Evolutionary conservation across 1,284 basidiomycete species (phyloP).

Genomic region (Ganoderma leucocontextum): DNA sequence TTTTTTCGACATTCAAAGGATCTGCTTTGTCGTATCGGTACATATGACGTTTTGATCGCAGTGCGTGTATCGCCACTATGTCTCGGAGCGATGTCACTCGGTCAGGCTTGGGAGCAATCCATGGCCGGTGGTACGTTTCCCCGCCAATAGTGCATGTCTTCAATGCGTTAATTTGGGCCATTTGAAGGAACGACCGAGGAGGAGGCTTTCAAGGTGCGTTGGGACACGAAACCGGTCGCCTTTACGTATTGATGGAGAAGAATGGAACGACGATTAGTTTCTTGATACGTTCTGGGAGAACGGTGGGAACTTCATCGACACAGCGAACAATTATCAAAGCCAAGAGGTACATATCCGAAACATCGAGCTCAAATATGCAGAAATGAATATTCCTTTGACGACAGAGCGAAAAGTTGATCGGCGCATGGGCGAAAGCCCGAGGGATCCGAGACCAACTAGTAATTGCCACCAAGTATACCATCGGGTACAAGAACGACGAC

Average conservation of each 20-base stretch:
- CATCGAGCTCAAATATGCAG: too few species aligned
- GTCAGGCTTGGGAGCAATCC: conserved; percentile 17
- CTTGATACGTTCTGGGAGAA: conserved; percentile 45
- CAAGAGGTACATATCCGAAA: conserved; percentile 24
- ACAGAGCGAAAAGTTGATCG: conserved; percentile 44
- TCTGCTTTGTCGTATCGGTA: not conserved
- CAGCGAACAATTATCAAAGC: conserved; percentile 45
- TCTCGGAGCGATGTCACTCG: conserved; percentile 27
- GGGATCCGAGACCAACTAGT: conserved; percentile 53
- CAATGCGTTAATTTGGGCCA: not conserved
- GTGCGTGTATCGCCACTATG: conserved; percentile 29
- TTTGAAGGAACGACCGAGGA: conserved; percentile 11
- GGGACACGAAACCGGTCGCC: not conserved
- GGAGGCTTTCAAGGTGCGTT: conserved; percentile 19
- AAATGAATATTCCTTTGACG: not conserved
- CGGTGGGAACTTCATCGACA: conserved; percentile 46
- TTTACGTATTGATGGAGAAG: not conserved
- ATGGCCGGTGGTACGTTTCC: conserved; percentile 18
- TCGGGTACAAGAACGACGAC: conserved; percentile 15
- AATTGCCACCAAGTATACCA: conserved; percentile 48
- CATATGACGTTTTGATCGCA: not conserved
- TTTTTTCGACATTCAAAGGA: not conserved
- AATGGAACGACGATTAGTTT: conserved; percentile 32
- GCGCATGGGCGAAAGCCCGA: conserved; percentile 49
- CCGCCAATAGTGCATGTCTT: not conserved